Percentiles rank a stretch among this genome's conserved stretches.
Evolutionary conservation across 2,329 filamentous ascomycete species (phyloP).

Genomic region (Microascus cirrosus): DNA sequence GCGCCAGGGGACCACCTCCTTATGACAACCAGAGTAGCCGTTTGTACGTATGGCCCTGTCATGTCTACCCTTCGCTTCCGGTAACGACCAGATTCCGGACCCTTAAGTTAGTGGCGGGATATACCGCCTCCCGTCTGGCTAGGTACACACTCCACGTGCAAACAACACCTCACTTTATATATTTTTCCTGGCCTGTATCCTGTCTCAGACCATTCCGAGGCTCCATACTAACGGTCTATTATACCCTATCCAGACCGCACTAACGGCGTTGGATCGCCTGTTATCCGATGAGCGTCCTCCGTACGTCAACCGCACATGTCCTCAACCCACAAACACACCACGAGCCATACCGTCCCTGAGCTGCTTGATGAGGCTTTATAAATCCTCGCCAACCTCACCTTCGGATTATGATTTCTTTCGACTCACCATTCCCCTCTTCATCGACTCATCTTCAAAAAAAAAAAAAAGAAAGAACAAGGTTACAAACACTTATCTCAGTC

Average conservation of each 20-base stretch:
- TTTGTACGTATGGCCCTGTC: background rate
- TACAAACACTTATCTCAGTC: background rate
- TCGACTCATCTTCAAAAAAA: background rate
- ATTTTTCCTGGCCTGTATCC: background rate
- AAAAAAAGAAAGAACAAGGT: background rate
- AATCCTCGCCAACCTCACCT: background rate
- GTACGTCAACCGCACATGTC: background rate
- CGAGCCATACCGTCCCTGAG: background rate
- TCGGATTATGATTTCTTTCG: background rate
- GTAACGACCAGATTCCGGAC: background rate
- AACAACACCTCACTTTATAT: background rate
- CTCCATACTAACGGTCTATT: background rate
- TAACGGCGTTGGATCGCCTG: background rate
- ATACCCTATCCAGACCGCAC: background rate
- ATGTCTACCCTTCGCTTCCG: background rate
- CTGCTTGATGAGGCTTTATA: background rate
- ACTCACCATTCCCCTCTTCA: background rate
- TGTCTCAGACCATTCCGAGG: background rate
- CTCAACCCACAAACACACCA: background rate
- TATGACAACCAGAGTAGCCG: background rate
- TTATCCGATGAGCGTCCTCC: background rate
- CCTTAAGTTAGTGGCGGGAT: background rate
- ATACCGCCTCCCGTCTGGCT: background rate
- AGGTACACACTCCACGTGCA: background rate
- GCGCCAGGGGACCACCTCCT: background rate